Evolutionary conservation across 2,329 filamentous ascomycete genomes (phyloP), one percentile per base, ranked within the genome.

Genomic region (Keithomyces neogunnii): DNA sequence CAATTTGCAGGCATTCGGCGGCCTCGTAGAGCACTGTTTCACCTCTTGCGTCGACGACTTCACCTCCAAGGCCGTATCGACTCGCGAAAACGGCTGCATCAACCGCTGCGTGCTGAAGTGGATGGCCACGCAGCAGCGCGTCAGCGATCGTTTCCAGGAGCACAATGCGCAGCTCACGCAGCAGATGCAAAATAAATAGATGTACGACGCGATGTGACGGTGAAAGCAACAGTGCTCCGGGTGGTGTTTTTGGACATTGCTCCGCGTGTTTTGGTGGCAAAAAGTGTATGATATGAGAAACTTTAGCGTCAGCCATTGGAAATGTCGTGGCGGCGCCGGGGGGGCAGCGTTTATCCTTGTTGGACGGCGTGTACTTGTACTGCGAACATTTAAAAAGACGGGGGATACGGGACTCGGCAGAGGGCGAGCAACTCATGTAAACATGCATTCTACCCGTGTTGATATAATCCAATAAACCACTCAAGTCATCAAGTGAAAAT

Each of bases 11-110:
- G 69, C 68, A 30, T 71, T 68, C 50, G 65, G 65, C 50, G 63
- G 65, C 52, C 61, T 67, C 36, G 86, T 90, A 63, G 85, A 89
- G 70, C 81, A 85, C 73, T 99, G 93, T 82, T 99, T 99, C 80
- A 85, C 89, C 69, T 86, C 93, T 72, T 99, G 93, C 78, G 83
- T 99, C 73, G 92, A 91, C 72, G 91, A 97, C 78, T 99, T 99
- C 81, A 95, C 91, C 65, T 95, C 90, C 74, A 97, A 97, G 76
- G 88, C 89, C 47, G 82, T 99, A 59, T 86, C 88, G 57, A 81
- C 84, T 60, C 86, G 89, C 68, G 93, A 99, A 75, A 87, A 88
- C 65, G 86, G 88, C 69, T 99, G 93, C 75, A 84, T 97, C 64
- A 85, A 89, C 74, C 88, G 90, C 63, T 99, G 93, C 73, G 91